Conservation (phyloP, 345 rosid species). For the Euphorbia tirucalli region DNA sequence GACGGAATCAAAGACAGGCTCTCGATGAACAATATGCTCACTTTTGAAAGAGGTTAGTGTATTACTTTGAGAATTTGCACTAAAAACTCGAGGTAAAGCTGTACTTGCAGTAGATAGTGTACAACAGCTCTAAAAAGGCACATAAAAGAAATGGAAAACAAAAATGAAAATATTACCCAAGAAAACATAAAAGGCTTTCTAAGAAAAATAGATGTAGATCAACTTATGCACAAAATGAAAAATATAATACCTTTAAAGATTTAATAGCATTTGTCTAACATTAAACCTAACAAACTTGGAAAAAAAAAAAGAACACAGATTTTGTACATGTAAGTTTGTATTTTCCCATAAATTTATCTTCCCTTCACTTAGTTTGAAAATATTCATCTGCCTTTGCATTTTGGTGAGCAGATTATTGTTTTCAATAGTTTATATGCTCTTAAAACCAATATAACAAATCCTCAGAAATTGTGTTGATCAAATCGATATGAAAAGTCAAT, state of each 20-base stretch:
- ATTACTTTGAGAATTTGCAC: slow-evolving; percentile 29
- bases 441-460: neutral
- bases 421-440: neutral
- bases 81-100: slow-evolving; percentile 28
- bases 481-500: neutral
- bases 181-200: neutral
- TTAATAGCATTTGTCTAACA: neutral
- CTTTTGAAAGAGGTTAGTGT: slow-evolving; percentile 25
- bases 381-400: neutral
- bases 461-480: neutral
- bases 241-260: neutral
- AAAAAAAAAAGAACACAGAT: neutral
- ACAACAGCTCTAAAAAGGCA: slow-evolving; percentile 45
- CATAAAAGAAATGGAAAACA: neutral
- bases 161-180: neutral
- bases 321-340: neutral
- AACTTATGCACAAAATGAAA: neutral
- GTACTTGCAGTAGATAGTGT: slow-evolving; percentile 34
- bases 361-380: neutral
- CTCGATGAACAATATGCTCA: slow-evolving; percentile 25
- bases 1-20: slow-evolving; percentile 22
- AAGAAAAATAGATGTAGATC: neutral
- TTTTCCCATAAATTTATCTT: neutral
- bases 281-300: neutral
- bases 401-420: neutral